Conservation (phyloP, 78 protist species). For the Dictyostelium purpureum region DNA sequence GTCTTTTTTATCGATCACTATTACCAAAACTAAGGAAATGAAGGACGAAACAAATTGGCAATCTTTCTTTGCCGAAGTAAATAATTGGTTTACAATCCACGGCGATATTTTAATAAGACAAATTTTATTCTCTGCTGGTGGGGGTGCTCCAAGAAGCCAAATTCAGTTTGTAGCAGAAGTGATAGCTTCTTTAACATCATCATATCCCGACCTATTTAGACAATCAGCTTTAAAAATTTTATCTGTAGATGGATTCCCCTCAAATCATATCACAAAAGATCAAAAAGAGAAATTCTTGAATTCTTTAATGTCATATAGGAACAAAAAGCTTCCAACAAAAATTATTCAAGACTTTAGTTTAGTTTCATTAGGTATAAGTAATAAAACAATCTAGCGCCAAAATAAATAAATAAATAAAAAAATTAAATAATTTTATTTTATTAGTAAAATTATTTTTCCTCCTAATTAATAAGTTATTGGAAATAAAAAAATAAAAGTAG, state of each 20-base stretch:
- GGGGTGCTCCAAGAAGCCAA: slow-evolving; percentile 25
- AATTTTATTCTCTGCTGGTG: slow-evolving; percentile 29
- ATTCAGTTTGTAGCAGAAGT: neutral
- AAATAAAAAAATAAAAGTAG: no score
- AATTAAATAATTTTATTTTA: no score
- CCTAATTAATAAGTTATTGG: no score
- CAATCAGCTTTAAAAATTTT: slow-evolving; percentile 9
- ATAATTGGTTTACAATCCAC: neutral
- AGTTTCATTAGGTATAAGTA: slow-evolving; percentile 25
- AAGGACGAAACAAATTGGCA: slow-evolving; percentile 7
- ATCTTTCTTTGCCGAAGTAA: neutral
- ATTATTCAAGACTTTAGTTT: neutral
- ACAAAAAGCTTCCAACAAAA: slow-evolving; percentile 4
- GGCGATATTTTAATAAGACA: slow-evolving; percentile 30
- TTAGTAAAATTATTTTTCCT: no score
- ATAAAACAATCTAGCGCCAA: neutral
- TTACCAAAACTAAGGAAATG: slow-evolving; percentile 10
- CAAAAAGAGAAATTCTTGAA: slow-evolving; percentile 45
- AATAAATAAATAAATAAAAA: neutral
- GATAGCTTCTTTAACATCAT: neutral
- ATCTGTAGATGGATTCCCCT: slow-evolving; percentile 42
- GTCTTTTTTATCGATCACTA: neutral
- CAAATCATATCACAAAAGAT: neutral
- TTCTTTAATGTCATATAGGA: slow-evolving; percentile 27
- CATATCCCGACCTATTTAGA: slow-evolving; percentile 42